These are phyloP conservation scores for Botrytis byssoidea DNA, from an alignment of 2,329 filamentous ascomycete genomes.

Conservation along the genomic window DNA sequence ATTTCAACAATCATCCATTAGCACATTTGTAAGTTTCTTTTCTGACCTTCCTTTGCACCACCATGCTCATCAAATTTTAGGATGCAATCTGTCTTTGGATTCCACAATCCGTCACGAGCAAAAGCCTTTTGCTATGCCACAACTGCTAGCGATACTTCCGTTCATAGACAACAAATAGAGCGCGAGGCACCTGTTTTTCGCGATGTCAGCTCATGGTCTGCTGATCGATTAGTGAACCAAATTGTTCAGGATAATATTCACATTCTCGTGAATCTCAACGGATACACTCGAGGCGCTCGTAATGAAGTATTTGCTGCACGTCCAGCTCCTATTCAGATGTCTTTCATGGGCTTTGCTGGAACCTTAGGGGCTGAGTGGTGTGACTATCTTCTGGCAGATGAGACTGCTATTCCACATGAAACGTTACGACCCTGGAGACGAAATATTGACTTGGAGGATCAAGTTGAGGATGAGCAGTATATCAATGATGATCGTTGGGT, in stretches of 20 bases:
- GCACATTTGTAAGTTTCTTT: slow-evolving; percentile 68
- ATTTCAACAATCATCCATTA: slow-evolving; percentile 97
- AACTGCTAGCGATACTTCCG: slow-evolving; percentile 82
- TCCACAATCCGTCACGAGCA: slow-evolving; percentile 72
- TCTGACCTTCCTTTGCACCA: background rate
- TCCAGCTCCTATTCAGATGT: slow-evolving; percentile 96
- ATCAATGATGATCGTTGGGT: slow-evolving; percentile 75
- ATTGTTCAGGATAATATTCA: slow-evolving; percentile 88
- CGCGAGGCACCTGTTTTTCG: slow-evolving; percentile 86
- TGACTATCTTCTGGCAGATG: slow-evolving; percentile 90
- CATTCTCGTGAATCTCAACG: slow-evolving; percentile 95
- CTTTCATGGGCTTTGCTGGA: slow-evolving; percentile 98
- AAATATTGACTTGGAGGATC: slow-evolving; percentile 73
- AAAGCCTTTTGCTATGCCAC: slow-evolving; percentile 95
- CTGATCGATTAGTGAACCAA: slow-evolving; percentile 80
- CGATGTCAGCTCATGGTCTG: slow-evolving; percentile 82
- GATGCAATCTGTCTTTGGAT: slow-evolving; percentile 97
- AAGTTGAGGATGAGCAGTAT: slow-evolving; percentile 60
- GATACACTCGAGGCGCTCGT: slow-evolving; percentile 92
- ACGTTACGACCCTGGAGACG: slow-evolving; percentile 78
- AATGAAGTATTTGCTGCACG: slow-evolving; percentile 97
- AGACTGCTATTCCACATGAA: slow-evolving; percentile 76
- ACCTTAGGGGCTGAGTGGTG: slow-evolving; percentile 98
- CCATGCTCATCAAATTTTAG: slow-evolving; percentile 38
- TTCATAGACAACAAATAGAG: slow-evolving; percentile 91